phyloP scores from a whole-genome alignment of 176 grass and related monocot species.

The Zoysia japonica region DNA sequence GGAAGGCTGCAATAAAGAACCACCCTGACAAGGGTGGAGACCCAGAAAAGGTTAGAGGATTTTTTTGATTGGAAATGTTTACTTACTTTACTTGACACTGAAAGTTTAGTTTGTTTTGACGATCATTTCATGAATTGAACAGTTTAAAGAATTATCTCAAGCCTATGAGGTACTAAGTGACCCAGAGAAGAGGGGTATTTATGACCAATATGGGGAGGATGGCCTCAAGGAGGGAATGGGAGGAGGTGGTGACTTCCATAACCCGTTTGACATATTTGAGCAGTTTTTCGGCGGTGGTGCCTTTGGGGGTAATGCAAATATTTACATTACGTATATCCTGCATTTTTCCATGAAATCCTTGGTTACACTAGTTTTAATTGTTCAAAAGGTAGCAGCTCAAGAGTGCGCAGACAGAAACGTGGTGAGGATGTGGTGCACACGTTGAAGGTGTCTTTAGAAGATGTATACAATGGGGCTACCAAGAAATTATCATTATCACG shows the following conservation, averaged over 20 bases:
- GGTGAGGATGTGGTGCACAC: conserved; percentile 66
- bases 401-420: conserved; percentile 58
- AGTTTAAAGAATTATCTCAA: conserved; percentile 83
- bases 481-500: conserved; percentile 68
- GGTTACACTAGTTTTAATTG: conserved; percentile 16
- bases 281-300: conserved; percentile 66
- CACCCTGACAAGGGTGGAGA: conserved; percentile 83
- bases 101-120: conserved; percentile 21
- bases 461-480: conserved; percentile 64
- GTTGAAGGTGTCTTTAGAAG: conserved; percentile 71
- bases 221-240: conserved; percentile 80
- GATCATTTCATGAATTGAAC: conserved; percentile 13
- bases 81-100: conserved; percentile 1
- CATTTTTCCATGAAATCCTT: background rate
- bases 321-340: background rate
- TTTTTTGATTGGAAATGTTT: no score
- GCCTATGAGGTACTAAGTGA: conserved; percentile 82
- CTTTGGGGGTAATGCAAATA: conserved; percentile 52
- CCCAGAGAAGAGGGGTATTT: conserved; percentile 67
- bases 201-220: conserved; percentile 78
- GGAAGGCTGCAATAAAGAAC: conserved; percentile 70
- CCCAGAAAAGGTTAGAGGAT: conserved; percentile 60
- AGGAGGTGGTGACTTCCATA: conserved; percentile 59
- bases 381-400: conserved; percentile 62
- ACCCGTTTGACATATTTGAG: conserved; percentile 78